These are phyloP conservation scores for Aspergillus clavatus DNA, from an alignment of 2,329 filamentous ascomycete species.

Conservation along the genomic window DNA sequence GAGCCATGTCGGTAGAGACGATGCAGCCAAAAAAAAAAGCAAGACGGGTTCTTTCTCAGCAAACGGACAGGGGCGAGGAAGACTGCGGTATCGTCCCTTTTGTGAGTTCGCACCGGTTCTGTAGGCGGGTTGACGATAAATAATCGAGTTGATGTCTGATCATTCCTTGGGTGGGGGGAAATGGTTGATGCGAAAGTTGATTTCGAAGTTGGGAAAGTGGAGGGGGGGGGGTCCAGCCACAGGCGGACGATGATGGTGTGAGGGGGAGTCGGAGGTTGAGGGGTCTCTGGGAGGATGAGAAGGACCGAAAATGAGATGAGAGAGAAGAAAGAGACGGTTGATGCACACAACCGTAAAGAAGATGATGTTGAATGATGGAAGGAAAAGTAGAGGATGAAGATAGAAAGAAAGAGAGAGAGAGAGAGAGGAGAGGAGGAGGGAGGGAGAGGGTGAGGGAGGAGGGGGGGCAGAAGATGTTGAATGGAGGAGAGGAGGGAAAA, in stretches of 20 bases:
- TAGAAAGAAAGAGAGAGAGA: slow-evolving; percentile 18
- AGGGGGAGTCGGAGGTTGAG: no score
- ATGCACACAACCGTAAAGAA: slow-evolving; percentile 12
- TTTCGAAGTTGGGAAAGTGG: slow-evolving; percentile 21
- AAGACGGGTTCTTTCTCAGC: slow-evolving; percentile 21
- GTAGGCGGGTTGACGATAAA: slow-evolving; percentile 38
- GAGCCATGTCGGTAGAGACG: slow-evolving; percentile 34
- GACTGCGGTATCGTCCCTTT: slow-evolving; percentile 36
- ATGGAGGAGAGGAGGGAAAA: slow-evolving; percentile 7
- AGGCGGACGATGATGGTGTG: no score
- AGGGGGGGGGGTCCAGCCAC: slow-evolving; percentile 36
- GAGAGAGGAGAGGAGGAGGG: slow-evolving; percentile 16
- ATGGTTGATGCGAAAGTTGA: slow-evolving; percentile 18
- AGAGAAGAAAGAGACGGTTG: slow-evolving; percentile 8
- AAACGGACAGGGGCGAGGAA: slow-evolving; percentile 22
- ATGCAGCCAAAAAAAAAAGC: slow-evolving; percentile 14
- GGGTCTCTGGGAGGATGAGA: no score
- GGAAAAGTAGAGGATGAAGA: slow-evolving; percentile 17
- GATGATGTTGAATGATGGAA: slow-evolving; percentile 18
- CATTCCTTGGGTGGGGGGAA: slow-evolving; percentile 38
- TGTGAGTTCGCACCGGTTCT: slow-evolving; percentile 41
- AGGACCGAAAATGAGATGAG: no score
- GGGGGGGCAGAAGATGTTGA: slow-evolving; percentile 9
- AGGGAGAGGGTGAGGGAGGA: slow-evolving; percentile 19
- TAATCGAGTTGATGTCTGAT: slow-evolving; percentile 39